Base-by-base conservation (phyloP, 2,329 filamentous ascomycete genomes). In the Aspergillus fischeri region DNA sequence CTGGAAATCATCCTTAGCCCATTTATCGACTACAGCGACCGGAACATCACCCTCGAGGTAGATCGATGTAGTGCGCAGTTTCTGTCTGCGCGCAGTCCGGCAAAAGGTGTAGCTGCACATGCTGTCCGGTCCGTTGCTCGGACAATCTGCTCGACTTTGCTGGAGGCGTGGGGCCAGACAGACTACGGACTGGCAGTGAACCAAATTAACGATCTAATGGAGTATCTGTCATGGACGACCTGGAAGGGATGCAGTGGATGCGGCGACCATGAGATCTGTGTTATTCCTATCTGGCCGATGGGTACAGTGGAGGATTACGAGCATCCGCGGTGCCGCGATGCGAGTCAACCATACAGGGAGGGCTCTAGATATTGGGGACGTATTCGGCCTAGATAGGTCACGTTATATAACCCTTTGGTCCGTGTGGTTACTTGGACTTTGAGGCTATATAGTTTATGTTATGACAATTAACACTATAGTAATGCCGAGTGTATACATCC, bases 251-350 rank as follows among this genome's bases (percentile, higher is more conserved):
- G 83, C 52, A 73, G 75, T 6, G 75, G 77, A 0, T 88, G 86
- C 65, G 69, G 64, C 0, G 74, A 76, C 7, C 77, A 83, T 48
- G 80, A 88, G 68, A 69, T 86, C 2, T 85, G 85, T 59, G 79
- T 83, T 49, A 75, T 87, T n/a, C 84, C 84, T 1, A 86, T 88
- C 65, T 88, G 85, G 85, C 86, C 85, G 0, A 75, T 80, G 67
- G 85, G 85, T 0, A 75, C 71, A 0, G 65, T 72, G 0, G 76
- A 83, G 27, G 85, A 88, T 64, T 82, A 85, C 63, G 77, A 75
- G 32, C 66, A 72, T 45, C 82, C 83, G 5, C 65, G 67, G 35
- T 84, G 82, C 55, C 63, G 67, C 52, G 69, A 74, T 63, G 64
- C 61, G 5, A 62, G 56, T 10, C 53, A 59, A 1, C 67, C 68